Evolutionary conservation across 306 rosid species (phyloP).

Genomic region (Pyrus pyrifolia): DNA sequence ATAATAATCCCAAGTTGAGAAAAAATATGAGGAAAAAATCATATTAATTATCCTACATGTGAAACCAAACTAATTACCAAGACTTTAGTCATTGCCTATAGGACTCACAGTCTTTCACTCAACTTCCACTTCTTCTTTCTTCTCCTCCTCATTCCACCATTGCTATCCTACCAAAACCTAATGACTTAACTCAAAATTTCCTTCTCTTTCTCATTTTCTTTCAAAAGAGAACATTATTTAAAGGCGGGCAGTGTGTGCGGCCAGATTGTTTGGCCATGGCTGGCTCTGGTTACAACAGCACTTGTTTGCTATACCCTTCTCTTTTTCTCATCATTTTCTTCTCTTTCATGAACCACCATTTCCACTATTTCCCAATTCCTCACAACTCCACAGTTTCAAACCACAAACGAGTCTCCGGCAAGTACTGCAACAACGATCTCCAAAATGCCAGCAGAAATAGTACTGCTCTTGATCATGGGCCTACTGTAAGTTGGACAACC

Average conservation of each 20-base stretch:
- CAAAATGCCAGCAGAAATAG: not conserved
- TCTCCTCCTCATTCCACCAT: not conserved
- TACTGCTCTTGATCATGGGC: not conserved
- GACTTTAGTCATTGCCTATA: not conserved
- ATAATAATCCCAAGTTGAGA: not conserved
- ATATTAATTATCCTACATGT: not conserved
- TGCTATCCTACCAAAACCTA: too few species aligned
- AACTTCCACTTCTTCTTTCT: not conserved
- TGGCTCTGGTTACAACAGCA: not conserved
- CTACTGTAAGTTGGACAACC: not conserved
- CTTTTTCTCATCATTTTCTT: constrained; percentile 31
- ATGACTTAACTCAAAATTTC: not conserved
- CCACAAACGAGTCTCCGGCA: not conserved
- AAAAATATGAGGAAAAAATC: not conserved
- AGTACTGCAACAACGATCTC: not conserved
- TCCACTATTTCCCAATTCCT: not conserved
- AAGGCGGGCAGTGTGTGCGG: not conserved
- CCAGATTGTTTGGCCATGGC: constrained; percentile 20
- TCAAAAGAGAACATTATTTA: not conserved
- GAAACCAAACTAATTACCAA: not conserved
- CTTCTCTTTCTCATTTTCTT: not conserved
- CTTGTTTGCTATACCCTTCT: constrained; percentile 7
- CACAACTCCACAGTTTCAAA: not conserved
- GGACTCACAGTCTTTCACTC: not conserved
- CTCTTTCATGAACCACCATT: constrained; percentile 15